Evolutionary conservation across 306 rosid species (phyloP), one percentile per base, ranked within the genome.

Genomic region (Cucurbita moschata): DNA sequence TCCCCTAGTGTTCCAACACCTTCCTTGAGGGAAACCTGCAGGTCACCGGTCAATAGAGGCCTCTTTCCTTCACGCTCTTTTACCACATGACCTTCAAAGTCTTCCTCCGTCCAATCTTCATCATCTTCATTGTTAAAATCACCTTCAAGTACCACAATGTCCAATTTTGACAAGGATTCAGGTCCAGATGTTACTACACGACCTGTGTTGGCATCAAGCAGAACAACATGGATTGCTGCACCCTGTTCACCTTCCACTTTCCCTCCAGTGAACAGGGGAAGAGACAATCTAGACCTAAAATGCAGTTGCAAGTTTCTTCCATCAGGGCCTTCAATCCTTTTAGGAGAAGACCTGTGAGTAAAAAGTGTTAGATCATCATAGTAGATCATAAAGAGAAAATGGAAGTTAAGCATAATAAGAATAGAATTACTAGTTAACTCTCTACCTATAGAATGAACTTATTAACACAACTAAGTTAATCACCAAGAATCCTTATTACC

Each of bases 201-300:
- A 23, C 87, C 84, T 72, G 82, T 79, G 78, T 79, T 85, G 30
- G 80, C 78, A 91, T 95, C 99, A 76, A 86, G 44, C 79, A 95
- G 82, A 75, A 95, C 96, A 40, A 89, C 85, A 78, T 95, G 99
- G 79, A 95, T 86, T 70, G 93, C 80, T 83, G 97, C 99, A 73
- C 99, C 99, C 85, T 87, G 99, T 92, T 91, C 99, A 63, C 99
- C 99, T 82, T 95, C 99, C 42, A 95, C 97, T 84, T 95, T 95
- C 83, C 99, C 99, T 66, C 99, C 99, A 1, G 99, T 95, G 86
- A 95, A 95, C 63, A 95, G 86, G 44, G 99, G 99, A 85, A 95
- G 99, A 67, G 97, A 84, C 63, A 95, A 78, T 76, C 92, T 89
- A 63, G 99, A 88, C 90, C 21, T 87, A 78, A 89, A 95, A 39